Evolutionary conservation across 345 rosid genomes (phyloP).

Genomic region (Carallia brachiata): DNA sequence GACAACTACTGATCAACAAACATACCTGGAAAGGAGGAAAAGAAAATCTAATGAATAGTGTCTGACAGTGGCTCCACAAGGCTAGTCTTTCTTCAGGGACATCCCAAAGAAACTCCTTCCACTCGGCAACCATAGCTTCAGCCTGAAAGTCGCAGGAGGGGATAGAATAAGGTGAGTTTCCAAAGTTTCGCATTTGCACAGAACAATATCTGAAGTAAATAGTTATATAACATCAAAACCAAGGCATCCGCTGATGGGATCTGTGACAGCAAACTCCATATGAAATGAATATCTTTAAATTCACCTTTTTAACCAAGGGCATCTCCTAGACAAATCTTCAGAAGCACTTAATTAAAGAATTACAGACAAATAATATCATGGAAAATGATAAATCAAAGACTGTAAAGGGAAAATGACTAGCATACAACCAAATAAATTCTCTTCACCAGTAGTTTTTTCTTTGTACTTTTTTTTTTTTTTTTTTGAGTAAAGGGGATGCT

Average conservation of each 20-base stretch:
- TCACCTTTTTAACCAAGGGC: neutral
- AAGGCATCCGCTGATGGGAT: neutral
- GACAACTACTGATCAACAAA: slow-evolving; percentile 7
- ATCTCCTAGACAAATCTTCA: neutral
- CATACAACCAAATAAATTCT: no score
- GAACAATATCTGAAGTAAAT: no score
- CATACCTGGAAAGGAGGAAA: slow-evolving; percentile 84
- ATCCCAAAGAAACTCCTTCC: slow-evolving; percentile 99
- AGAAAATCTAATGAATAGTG: slow-evolving; percentile 77
- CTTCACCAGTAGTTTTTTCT: no score
- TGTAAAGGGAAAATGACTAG: no score
- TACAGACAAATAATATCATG: no score
- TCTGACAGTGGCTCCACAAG: slow-evolving; percentile 96
- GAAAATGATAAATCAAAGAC: no score
- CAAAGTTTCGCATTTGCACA: neutral
- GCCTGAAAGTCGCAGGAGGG: slow-evolving; percentile 50
- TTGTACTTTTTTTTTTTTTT: no score
- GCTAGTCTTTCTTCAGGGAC: slow-evolving; percentile 99
- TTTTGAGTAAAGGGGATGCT: no score
- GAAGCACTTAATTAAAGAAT: neutral
- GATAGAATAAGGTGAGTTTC: slow-evolving; percentile 6
- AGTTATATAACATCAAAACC: no score
- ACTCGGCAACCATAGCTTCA: slow-evolving; percentile 97
- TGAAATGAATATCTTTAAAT: neutral
- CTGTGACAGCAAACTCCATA: neutral